Conservation (phyloP, 1,139 yeast genomes). For the Sugiyamaella grinbergsii region DNA sequence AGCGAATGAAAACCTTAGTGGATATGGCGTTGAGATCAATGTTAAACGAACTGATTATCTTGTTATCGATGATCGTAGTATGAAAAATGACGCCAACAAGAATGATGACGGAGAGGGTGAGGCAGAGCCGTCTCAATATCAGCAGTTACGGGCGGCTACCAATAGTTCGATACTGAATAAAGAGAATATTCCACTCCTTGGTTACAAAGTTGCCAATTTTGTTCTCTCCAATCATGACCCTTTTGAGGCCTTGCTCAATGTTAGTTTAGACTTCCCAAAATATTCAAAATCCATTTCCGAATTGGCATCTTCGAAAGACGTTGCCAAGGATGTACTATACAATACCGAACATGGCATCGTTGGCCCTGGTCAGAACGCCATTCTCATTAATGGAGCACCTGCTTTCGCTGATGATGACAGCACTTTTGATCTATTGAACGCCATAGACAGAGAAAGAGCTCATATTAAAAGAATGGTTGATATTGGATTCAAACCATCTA, state of each 20-base stretch:
- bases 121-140: constrained; percentile 21
- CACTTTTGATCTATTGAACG: constrained; percentile 38
- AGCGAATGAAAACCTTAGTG: constrained; percentile 48
- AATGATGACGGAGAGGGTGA: constrained; percentile 24
- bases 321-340: constrained; percentile 32
- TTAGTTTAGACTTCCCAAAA: constrained; percentile 43
- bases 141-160: constrained; percentile 28
- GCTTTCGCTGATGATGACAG: constrained; percentile 34
- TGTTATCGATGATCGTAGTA: constrained; percentile 61
- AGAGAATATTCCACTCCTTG: constrained; percentile 38
- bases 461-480: constrained; percentile 27
- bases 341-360: constrained; percentile 30
- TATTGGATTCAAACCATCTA: constrained; percentile 18
- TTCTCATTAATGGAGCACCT: constrained; percentile 45
- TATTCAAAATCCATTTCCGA: constrained; percentile 34
- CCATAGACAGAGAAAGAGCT: constrained; percentile 39
- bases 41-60: constrained; percentile 65
- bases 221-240: constrained; percentile 36
- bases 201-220: constrained; percentile 39
- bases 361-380: constrained; percentile 40
- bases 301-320: constrained; percentile 28
- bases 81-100: constrained; percentile 32
- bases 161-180: constrained; percentile 32
- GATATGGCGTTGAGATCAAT: constrained; percentile 67
- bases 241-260: constrained; percentile 39